phyloP scores from a whole-genome alignment of 2,329 filamentous ascomycete genomes.

The Alternaria postmessia region DNA sequence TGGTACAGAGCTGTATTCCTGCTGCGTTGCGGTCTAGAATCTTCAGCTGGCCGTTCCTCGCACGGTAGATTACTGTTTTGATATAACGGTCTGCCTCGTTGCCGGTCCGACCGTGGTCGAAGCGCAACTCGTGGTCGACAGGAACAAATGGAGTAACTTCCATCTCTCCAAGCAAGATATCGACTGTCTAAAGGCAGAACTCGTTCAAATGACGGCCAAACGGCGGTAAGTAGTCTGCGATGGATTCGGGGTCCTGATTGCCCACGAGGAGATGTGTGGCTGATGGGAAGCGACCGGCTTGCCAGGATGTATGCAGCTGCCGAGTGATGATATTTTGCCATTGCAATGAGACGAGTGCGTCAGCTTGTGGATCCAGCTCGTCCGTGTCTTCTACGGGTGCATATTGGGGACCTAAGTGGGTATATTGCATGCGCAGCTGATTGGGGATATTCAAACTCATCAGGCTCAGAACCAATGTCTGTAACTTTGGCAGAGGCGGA shows the following conservation, averaged over 20 bases:
- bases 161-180: neutral
- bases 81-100: too few species aligned
- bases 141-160: neutral
- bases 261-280: neutral
- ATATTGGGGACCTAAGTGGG: neutral
- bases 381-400: neutral
- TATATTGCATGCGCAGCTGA: neutral
- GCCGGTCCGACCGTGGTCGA: too few species aligned
- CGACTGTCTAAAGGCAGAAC: neutral
- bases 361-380: fast-evolving
- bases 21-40: neutral
- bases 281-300: neutral
- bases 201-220: too few species aligned
- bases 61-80: neutral
- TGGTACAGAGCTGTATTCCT: neutral
- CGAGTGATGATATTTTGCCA: neutral
- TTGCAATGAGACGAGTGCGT: neutral
- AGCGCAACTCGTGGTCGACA: too few species aligned
- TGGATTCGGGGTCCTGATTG: neutral
- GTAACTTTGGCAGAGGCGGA: neutral
- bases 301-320: neutral
- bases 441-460: fast-evolving
- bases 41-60: fast-evolving
- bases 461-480: neutral
- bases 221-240: too few species aligned